phyloP scores from a whole-genome alignment of 192 early-diverging fungal species.

The Backusella sp. region DNA sequence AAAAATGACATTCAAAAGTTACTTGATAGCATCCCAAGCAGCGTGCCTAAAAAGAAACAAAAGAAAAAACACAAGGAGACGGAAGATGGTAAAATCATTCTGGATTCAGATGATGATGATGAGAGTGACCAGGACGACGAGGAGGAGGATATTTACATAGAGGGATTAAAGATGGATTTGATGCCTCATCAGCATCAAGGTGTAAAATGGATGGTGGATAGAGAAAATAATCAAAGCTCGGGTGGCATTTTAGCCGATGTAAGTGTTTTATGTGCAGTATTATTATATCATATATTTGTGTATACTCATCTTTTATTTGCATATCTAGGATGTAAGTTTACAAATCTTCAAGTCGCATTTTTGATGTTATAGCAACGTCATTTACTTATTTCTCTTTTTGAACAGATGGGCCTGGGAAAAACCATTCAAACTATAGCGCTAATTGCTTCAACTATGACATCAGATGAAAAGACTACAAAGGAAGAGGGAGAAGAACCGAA shows the following conservation, averaged over 20 bases:
- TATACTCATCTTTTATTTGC: neutral
- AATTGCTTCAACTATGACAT: slow-evolving; percentile 16
- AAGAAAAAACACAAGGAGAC: neutral
- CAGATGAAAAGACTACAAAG: neutral
- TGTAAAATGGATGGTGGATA: slow-evolving; percentile 37
- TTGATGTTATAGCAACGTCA: neutral
- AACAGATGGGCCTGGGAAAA: slow-evolving; percentile 43
- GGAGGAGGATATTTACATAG: neutral
- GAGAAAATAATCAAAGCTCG: slow-evolving; percentile 27
- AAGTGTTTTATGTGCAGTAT: neutral
- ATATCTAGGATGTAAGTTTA: slow-evolving; percentile 19
- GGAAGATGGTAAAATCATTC: slow-evolving; percentile 8
- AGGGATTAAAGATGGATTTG: slow-evolving; percentile 16
- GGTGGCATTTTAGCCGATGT: slow-evolving; percentile 44
- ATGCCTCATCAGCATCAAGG: slow-evolving; percentile 36
- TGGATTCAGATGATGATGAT: slow-evolving; percentile 13
- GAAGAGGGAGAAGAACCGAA: neutral
- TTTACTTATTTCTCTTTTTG: neutral
- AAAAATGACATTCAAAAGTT: slow-evolving; percentile 24
- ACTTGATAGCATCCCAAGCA: slow-evolving; percentile 32
- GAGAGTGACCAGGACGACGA: neutral
- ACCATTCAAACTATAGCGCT: slow-evolving; percentile 39
- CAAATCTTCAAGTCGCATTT: neutral
- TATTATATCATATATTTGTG: neutral
- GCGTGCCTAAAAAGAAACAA: neutral